Percentiles rank a stretch among this genome's conserved stretches.
Conservation (phyloP, 2,329 filamentous ascomycete genomes). For the Talaromyces sp. region DNA sequence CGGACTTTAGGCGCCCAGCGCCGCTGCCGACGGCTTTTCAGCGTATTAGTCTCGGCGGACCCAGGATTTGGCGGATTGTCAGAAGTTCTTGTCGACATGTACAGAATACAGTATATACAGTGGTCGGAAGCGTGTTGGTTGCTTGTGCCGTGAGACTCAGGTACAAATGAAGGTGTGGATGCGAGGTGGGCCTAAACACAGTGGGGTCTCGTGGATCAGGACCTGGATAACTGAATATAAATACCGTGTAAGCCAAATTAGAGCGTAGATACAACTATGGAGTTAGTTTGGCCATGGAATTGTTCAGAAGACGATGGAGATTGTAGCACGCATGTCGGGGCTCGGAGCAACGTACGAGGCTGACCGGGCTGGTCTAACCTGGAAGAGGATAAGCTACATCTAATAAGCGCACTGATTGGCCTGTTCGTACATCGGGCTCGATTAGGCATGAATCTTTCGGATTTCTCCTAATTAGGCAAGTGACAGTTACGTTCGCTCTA, state of each 20-base stretch:
- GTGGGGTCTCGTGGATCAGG: background rate
- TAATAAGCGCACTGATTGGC: background rate
- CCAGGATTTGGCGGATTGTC: background rate
- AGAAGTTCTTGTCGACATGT: background rate
- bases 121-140: background rate
- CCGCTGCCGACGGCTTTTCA: background rate
- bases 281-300: background rate
- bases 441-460: background rate
- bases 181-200: background rate
- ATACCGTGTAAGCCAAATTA: background rate
- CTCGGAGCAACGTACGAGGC: background rate
- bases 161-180: background rate
- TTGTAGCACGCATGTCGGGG: background rate
- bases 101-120: background rate
- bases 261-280: too few relatives aligned
- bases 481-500: background rate
- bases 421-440: background rate
- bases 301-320: background rate
- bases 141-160: background rate
- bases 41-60: background rate
- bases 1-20: slow-evolving; percentile 18
- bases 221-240: too few relatives aligned
- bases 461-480: background rate
- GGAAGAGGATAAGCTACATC: background rate
- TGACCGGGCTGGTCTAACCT: background rate